Conservation (phyloP, 1,139 yeast genomes). For the Arxiozyma bovina region DNA sequence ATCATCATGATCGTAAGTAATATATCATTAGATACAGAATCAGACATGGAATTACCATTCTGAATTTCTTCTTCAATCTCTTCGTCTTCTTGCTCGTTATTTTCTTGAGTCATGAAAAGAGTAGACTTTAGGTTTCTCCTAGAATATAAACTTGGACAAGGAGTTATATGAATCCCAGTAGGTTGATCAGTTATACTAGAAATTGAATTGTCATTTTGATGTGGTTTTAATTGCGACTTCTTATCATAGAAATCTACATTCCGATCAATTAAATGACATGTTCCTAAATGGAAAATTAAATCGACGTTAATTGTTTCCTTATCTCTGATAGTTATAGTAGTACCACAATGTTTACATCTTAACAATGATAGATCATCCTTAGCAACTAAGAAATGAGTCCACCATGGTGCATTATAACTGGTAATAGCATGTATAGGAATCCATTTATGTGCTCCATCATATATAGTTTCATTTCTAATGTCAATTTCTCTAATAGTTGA, state of each 20-base stretch:
- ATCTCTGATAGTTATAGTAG: slow-evolving; percentile 1
- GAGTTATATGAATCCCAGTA: not conserved
- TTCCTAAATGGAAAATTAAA: not conserved
- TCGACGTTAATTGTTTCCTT: not conserved
- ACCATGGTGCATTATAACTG: slow-evolving; percentile 1
- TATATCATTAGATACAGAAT: not conserved
- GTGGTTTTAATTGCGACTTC: not conserved
- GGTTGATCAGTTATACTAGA: not conserved
- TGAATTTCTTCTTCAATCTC: not conserved
- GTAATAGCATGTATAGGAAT: slow-evolving; percentile 7
- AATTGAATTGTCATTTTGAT: not conserved
- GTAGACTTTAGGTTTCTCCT: not conserved
- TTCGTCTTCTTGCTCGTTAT: not conserved
- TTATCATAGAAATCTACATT: not conserved
- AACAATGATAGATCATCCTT: slow-evolving; percentile 4
- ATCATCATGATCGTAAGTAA: slow-evolving; percentile 8
- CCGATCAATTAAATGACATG: not conserved
- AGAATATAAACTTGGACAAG: not conserved
- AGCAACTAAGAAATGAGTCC: slow-evolving; percentile 14
- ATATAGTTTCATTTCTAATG: not conserved
- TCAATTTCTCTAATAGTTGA: not conserved
- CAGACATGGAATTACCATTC: not conserved
- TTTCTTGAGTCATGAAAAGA: not conserved
- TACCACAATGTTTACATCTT: slow-evolving; percentile 17
- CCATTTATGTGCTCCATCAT: slow-evolving; percentile 9